phyloP scores from a whole-genome alignment of 192 early-diverging fungal genomes.

The Lobosporangium transversale region DNA sequence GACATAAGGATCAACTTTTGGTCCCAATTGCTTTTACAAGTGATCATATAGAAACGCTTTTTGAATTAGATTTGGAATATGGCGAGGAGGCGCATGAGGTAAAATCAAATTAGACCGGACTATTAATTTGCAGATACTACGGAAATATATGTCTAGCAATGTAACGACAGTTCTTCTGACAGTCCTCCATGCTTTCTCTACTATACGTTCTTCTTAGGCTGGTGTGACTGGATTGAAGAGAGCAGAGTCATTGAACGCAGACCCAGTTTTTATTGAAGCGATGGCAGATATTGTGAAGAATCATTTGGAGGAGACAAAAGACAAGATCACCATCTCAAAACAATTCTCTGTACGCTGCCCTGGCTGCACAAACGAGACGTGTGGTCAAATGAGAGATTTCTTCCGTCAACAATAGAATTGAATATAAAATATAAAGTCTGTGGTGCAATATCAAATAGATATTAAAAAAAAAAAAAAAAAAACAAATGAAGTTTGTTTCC shows the following conservation, averaged over 20 bases:
- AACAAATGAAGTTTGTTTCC: no score
- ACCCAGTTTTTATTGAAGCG: conserved; percentile 89
- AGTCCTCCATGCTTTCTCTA: no score
- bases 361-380: conserved; percentile 75
- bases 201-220: conserved; percentile 55
- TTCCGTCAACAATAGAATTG: conserved; percentile 51
- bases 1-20: conserved; percentile 82
- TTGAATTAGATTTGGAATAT: conserved; percentile 96
- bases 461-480: no score
- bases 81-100: conserved; percentile 85
- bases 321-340: conserved; percentile 44
- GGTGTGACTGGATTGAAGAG: conserved; percentile 88
- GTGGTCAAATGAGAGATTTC: conserved; percentile 68
- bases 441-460: no score
- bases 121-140: no score
- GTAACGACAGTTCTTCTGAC: no score
- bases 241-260: conserved; percentile 92
- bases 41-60: conserved; percentile 97
- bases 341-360: conserved; percentile 80
- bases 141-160: no score
- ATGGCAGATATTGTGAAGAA: conserved; percentile 87
- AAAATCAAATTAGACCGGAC: conserved; percentile 7
- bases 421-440: background rate
- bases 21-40: conserved; percentile 96
- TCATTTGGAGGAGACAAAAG: conserved; percentile 69